These are phyloP conservation scores for Coemansia reversa DNA, from an alignment of 192 early-diverging fungal genomes.

Conservation along the genomic window DNA sequence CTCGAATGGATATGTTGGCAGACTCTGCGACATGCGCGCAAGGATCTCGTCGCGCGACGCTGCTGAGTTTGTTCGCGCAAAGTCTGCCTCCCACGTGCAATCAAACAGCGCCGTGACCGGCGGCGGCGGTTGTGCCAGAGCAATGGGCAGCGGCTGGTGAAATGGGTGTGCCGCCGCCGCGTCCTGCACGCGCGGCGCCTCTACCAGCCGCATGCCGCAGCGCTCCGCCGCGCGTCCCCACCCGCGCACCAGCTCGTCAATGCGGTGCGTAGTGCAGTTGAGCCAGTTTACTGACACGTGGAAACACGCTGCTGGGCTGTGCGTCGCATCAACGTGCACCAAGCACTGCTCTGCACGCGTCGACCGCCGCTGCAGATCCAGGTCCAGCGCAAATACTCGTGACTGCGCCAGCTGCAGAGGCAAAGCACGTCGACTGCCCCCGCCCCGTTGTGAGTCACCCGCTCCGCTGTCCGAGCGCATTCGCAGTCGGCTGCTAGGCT, in stretches of 20 bases:
- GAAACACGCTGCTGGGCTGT: slow-evolving; percentile 86
- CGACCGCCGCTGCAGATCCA: slow-evolving; percentile 77
- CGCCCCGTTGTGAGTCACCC: background rate
- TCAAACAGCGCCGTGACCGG: slow-evolving; percentile 52
- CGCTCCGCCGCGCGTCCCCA: slow-evolving; percentile 84
- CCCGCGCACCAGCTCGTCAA: slow-evolving; percentile 79
- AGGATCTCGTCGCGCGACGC: slow-evolving; percentile 4
- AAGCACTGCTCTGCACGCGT: slow-evolving; percentile 79
- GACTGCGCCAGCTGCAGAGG: slow-evolving; percentile 61
- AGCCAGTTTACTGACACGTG: slow-evolving; percentile 96
- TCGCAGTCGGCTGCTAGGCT: slow-evolving; percentile 32
- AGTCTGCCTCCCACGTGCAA: slow-evolving; percentile 29
- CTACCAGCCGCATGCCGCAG: slow-evolving; percentile 85
- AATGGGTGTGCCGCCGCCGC: slow-evolving; percentile 78
- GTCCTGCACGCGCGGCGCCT: slow-evolving; percentile 66
- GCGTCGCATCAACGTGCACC: slow-evolving; percentile 86
- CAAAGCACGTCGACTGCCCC: slow-evolving; percentile 27
- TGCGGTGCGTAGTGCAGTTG: slow-evolving; percentile 83
- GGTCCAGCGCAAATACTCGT: slow-evolving; percentile 70
- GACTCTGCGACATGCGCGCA: slow-evolving; percentile 15
- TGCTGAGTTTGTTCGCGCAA: slow-evolving; percentile 5
- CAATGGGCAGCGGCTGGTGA: slow-evolving; percentile 70
- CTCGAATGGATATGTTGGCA: slow-evolving; percentile 70
- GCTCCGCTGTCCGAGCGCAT: slow-evolving; percentile 24
- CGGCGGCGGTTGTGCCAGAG: slow-evolving; percentile 65